Base-by-base conservation (phyloP, 192 early-diverging fungal species). In the Mycoemilia scoparia region DNA sequence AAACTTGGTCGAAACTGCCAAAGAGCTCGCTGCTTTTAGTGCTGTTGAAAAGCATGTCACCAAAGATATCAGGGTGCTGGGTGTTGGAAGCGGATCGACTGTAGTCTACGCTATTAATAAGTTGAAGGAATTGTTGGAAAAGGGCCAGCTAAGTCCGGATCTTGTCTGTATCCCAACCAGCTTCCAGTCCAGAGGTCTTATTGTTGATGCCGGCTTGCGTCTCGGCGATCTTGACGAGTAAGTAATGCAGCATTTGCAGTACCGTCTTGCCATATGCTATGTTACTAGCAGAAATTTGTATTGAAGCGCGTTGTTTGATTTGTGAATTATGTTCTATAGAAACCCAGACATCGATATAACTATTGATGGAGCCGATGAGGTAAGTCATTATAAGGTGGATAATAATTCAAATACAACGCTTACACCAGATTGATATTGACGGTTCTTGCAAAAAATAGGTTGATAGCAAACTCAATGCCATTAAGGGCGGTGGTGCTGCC, bases 401-500 rank as follows among this genome's bases (percentile, higher is more conserved):
- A 46, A 6, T 7, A 21, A 4, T 30, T 14, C 29, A 7, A 5
- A 25, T 25, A n/a, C n/a, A n/a, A n/a, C n/a, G n/a, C n/a, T n/a
- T n/a, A n/a, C n/a, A n/a, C n/a, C n/a, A n/a, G n/a, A n/a, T n/a
- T 33, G 9, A 34, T 38, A 22, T 38, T 38, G 4, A 16, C 36
- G 9, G 7, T 38, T 28, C 5, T n/a, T n/a, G n/a, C n/a, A n/a
- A n/a, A n/a, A n/a, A 32, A 4, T 58, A 69, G 79, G 74, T 80
- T 20, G 90, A 96, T 43, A 38, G 75, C 8, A 52, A 73, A 41
- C 60, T 91, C 42, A 90, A 92, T 52, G 82, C 73, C 13, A 96
- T 96, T 61, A 96, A 96, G 63, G 87, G 90, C 14, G 90, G 90
- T 16, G 90, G 90, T 34, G 90, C 61, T 17, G 87, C 85, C 32